These are phyloP conservation scores for Aureobasidium vineae DNA, from an alignment of 2,329 filamentous ascomycete species.

Conservation along the genomic window DNA sequence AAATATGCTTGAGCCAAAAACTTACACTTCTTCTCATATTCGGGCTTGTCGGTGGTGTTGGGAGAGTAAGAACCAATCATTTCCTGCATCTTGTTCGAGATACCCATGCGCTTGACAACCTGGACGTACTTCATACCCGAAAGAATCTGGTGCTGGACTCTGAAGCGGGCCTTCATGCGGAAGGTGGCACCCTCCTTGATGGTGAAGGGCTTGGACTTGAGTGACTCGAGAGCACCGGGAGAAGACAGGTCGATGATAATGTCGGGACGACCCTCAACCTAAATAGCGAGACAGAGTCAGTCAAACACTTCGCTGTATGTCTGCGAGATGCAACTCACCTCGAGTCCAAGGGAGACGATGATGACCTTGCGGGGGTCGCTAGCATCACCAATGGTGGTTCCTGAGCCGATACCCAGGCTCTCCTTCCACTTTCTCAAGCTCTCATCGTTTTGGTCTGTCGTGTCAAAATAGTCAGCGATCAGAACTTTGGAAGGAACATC, in stretches of 20 bases:
- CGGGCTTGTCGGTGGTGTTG: constrained; percentile 80
- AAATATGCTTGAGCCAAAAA: constrained; percentile 30
- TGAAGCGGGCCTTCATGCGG: constrained; percentile 91
- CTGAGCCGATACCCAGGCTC: constrained; percentile 78
- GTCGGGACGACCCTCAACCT: constrained; percentile 71
- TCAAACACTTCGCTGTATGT: neutral
- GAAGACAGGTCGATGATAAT: constrained; percentile 84
- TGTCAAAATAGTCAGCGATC: neutral
- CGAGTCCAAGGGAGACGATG: constrained; percentile 86
- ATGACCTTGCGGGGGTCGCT: constrained; percentile 88
- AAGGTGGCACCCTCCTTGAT: constrained; percentile 96
- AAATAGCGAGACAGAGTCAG: neutral
- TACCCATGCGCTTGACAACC: constrained; percentile 83
- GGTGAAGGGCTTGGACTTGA: constrained; percentile 91
- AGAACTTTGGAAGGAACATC: neutral
- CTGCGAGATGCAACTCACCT: constrained; percentile 42
- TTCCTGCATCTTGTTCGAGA: constrained; percentile 90
- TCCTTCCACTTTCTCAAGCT: constrained; percentile 97
- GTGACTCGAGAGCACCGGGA: constrained; percentile 68
- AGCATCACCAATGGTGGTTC: constrained; percentile 51
- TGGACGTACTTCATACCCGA: constrained; percentile 96
- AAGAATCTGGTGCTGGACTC: constrained; percentile 95
- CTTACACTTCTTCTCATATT: constrained; percentile 92
- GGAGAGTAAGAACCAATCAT: constrained; percentile 98
- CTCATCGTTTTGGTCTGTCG: constrained; percentile 72